phyloP scores from a whole-genome alignment of 2,329 filamentous ascomycete genomes.

The Daldinia sp. region DNA sequence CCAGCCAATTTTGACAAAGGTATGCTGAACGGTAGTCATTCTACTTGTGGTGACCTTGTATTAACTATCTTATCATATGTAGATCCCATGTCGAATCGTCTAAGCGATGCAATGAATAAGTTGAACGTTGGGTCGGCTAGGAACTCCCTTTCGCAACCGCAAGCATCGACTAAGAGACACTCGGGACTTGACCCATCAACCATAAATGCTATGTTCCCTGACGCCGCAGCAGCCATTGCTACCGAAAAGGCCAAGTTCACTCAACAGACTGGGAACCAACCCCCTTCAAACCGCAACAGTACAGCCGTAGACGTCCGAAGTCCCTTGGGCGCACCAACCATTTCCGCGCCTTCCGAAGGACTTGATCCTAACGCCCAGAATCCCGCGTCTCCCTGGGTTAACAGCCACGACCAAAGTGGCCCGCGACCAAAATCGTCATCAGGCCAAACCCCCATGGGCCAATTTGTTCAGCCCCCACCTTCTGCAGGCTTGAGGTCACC shows the following conservation, averaged over 20 bases:
- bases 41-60: slow-evolving; percentile 6
- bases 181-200: slow-evolving; percentile 92
- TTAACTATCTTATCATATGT: slow-evolving; percentile 40
- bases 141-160: slow-evolving; percentile 84
- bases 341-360: slow-evolving; percentile 73
- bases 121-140: slow-evolving; percentile 86
- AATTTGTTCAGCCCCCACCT: slow-evolving; percentile 85
- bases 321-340: slow-evolving; percentile 77
- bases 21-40: slow-evolving; percentile 52
- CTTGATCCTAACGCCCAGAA: slow-evolving; percentile 68
- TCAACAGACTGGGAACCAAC: slow-evolving; percentile 89
- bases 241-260: slow-evolving; percentile 98
- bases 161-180: slow-evolving; percentile 84
- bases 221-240: slow-evolving; percentile 97
- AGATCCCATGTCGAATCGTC: slow-evolving; percentile 97
- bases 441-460: slow-evolving; percentile 86
- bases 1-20: slow-evolving; percentile 97
- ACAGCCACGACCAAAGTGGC: slow-evolving; percentile 57
- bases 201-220: slow-evolving; percentile 99
- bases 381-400: slow-evolving; percentile 83
- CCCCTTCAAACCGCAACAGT: slow-evolving; percentile 93
- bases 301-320: slow-evolving; percentile 77
- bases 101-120: slow-evolving; percentile 97
- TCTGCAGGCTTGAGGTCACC: slow-evolving; percentile 83
- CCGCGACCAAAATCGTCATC: slow-evolving; percentile 80